Evolutionary conservation across 495 filamentous ascomycete species (phyloP).

Genomic region (Neurospora hispaniola): DNA sequence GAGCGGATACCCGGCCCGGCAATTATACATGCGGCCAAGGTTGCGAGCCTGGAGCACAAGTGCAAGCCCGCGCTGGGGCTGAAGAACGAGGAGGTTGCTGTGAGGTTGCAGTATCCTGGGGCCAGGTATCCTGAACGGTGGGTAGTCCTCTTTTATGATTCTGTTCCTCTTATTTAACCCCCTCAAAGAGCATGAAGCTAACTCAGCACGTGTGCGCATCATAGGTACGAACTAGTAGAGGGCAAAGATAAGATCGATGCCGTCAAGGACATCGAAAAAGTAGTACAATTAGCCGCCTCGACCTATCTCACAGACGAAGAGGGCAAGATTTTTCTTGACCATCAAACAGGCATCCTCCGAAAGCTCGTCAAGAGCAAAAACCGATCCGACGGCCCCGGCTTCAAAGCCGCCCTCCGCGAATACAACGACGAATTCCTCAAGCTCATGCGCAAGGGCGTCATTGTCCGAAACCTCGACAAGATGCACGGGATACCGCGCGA

Average conservation of each 20-base stretch:
- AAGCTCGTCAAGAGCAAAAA: slow-evolving; percentile 56
- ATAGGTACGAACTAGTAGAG: slow-evolving; percentile 66
- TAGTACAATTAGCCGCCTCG: slow-evolving; percentile 60
- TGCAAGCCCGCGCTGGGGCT: slow-evolving; percentile 38
- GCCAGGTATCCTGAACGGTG: slow-evolving; percentile 59
- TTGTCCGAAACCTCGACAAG: slow-evolving; percentile 56
- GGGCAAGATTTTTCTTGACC: slow-evolving; percentile 56
- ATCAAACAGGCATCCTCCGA: slow-evolving; percentile 59
- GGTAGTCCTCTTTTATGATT: slow-evolving; percentile 28
- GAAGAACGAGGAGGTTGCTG: slow-evolving; percentile 39
- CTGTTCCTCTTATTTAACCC: too few species aligned
- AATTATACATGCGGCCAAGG: slow-evolving; percentile 57
- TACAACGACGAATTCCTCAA: slow-evolving; percentile 62
- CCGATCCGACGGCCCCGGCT: slow-evolving; percentile 52
- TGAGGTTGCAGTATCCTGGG: slow-evolving; percentile 64
- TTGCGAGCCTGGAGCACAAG: slow-evolving; percentile 43
- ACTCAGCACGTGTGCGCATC: slow-evolving; percentile 11
- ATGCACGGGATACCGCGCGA: slow-evolving; percentile 54
- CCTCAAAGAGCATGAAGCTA: background rate
- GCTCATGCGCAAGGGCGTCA: slow-evolving; percentile 50
- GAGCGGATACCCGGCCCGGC: slow-evolving; percentile 15
- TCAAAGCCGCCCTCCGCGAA: slow-evolving; percentile 54
- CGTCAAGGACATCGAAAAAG: slow-evolving; percentile 70
- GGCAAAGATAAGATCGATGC: slow-evolving; percentile 78
- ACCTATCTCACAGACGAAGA: slow-evolving; percentile 63